A percentile compares a stretch with the other conserved stretches of the same genome.
phyloP scores from a whole-genome alignment of 2,329 filamentous ascomycete genomes.

The Exophiala calicioides region DNA sequence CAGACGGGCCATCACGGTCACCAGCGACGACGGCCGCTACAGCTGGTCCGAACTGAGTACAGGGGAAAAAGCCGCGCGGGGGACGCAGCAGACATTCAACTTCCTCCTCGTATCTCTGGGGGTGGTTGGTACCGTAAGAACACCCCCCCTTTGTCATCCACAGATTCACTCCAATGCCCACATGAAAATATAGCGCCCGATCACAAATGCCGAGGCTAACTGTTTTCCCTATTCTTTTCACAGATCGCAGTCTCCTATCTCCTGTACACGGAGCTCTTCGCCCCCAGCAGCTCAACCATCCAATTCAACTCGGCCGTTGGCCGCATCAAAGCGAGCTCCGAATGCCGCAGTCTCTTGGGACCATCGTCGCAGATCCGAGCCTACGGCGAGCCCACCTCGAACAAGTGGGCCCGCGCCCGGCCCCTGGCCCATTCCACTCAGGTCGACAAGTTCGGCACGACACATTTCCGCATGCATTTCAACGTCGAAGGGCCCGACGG shows the following conservation, averaged over 20 bases:
- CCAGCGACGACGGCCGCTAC: slow-evolving; percentile 81
- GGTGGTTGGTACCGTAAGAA: slow-evolving; percentile 69
- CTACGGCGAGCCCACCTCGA: slow-evolving; percentile 77
- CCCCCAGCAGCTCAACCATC: slow-evolving; percentile 78
- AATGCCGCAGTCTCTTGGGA: slow-evolving; percentile 73
- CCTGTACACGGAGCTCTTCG: slow-evolving; percentile 80
- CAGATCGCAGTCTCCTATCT: slow-evolving; percentile 77
- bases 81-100: slow-evolving; percentile 90
- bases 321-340: slow-evolving; percentile 70
- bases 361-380: slow-evolving; percentile 73
- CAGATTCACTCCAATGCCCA: too few relatives aligned
- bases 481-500: slow-evolving; percentile 77
- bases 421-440: slow-evolving; percentile 60
- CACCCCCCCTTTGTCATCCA: background rate
- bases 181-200: too few relatives aligned
- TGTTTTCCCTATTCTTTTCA: slow-evolving; percentile 11
- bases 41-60: slow-evolving; percentile 76
- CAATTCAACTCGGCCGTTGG: slow-evolving; percentile 87
- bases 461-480: slow-evolving; percentile 84
- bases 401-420: slow-evolving; percentile 73
- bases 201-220: background rate
- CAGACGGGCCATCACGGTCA: slow-evolving; percentile 73
- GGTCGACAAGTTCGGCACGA: slow-evolving; percentile 71
- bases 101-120: slow-evolving; percentile 75
- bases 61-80: slow-evolving; percentile 76